Evolutionary conservation across 1,139 yeast genomes (phyloP), one percentile per base, ranked within the genome.

Genomic region (Yamadazyma conglobata): DNA sequence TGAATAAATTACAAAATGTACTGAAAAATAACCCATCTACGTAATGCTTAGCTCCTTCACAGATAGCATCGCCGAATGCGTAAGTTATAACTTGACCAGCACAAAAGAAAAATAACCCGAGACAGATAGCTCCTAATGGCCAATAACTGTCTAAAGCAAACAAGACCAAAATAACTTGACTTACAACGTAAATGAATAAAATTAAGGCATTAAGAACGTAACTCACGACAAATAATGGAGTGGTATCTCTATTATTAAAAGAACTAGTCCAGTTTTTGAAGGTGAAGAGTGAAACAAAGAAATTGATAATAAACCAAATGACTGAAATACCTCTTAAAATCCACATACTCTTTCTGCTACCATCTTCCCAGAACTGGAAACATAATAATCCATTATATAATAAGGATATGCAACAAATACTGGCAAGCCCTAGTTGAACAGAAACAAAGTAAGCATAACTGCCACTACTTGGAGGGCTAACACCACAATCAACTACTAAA

Each of bases 351-450:
- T 54, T 64, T 19, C 58, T 53, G 2, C 95, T 80, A 6, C 96
- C 96, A 55, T 91, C 97, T 58, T 88, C 96, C 93, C 95, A 89
- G 31, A 87, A 61, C 54, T 88, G 93, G 57, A 86, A 87, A 24
- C 91, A 88, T 16, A 88, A 57, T 6, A 91, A 51, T 5, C 96
- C 96, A 43, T 83, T 81, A 37, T 77, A 66, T 50, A 85, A 60
- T 35, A 89, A 58, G 27, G 83, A 60, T 62, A 80, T 68, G 49
- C 93, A 83, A 20, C 79, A 69, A 0, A 87, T 80, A 13, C 88
- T 77, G 0, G 83, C 72, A 12, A 84, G 46, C 0, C 93, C 96
- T 10, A 82, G 54, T 55, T 89, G 96, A 3, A 79, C 68, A 10
- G 93, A 76, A 8, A 86, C 96, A 55, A 88, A 82, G 55, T 84